A percentile compares a stretch with the other conserved stretches of the same genome.
Conservation (phyloP, 202 grass and related monocot genomes). For the Elaeis oleifera region DNA sequence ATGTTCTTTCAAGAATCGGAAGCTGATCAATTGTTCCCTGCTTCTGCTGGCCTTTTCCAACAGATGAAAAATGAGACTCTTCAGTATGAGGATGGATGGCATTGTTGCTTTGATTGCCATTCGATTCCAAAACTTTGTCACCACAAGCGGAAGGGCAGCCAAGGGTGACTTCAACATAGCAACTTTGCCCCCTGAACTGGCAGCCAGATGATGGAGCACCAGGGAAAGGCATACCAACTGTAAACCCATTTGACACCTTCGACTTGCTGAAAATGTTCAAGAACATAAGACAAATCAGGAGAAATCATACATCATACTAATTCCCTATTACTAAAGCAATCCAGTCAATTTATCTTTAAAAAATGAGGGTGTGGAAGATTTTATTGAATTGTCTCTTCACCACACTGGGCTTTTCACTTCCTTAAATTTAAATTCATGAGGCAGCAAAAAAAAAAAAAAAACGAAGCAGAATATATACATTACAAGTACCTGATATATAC, state of each 20-base stretch:
- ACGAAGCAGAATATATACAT: not conserved
- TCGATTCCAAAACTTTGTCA: slow-evolving; percentile 35
- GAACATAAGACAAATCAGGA: slow-evolving; percentile 19
- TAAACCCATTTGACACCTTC: slow-evolving; percentile 32
- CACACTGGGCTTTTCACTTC: too few species aligned
- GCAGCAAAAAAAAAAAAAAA: not conserved
- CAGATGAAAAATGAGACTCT: slow-evolving; percentile 26
- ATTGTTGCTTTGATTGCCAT: slow-evolving; percentile 48
- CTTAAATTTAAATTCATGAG: not conserved
- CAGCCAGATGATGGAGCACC: slow-evolving; percentile 58
- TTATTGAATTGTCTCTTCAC: too few species aligned
- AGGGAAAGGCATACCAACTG: slow-evolving; percentile 46
- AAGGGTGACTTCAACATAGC: slow-evolving; percentile 93
- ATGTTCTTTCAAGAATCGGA: slow-evolving; percentile 84
- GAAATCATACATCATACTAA: not conserved
- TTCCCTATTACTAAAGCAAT: too few species aligned
- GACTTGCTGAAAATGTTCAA: slow-evolving; percentile 70
- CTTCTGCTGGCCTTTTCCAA: slow-evolving; percentile 32
- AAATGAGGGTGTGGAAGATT: too few species aligned
- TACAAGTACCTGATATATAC: slow-evolving; percentile 75
- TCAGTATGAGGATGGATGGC: slow-evolving; percentile 34
- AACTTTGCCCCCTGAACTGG: slow-evolving; percentile 90
- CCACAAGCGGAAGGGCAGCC: slow-evolving; percentile 48
- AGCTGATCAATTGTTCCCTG: slow-evolving; percentile 38
- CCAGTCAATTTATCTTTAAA: too few species aligned